phyloP scores from a whole-genome alignment of 129 eudicot genomes.

The Flaveria trinervia region DNA sequence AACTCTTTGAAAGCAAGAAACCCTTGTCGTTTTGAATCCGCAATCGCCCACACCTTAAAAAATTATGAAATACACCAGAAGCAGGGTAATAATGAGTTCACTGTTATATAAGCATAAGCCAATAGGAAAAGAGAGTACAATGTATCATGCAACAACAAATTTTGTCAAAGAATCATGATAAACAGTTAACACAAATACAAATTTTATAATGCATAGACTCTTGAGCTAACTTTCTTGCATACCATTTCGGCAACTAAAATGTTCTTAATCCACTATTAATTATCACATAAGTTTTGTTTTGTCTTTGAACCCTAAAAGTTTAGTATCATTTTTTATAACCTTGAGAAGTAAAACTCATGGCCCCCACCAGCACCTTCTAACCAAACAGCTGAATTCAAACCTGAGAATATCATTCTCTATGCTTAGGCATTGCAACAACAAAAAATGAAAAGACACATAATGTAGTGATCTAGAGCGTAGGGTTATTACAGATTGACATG shows the following conservation, averaged over 20 bases:
- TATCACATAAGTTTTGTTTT: not conserved
- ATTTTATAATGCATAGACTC: not conserved
- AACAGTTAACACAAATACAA: not conserved
- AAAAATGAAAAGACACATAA: no score
- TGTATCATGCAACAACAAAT: not conserved
- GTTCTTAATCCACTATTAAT: not conserved
- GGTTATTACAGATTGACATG: not conserved
- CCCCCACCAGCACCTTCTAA: not conserved
- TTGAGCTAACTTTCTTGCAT: constrained; percentile 4
- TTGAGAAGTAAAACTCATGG: not conserved
- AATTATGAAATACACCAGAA: not conserved
- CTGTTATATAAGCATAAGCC: not conserved
- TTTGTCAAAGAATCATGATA: not conserved
- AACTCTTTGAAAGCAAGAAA: constrained; percentile 81
- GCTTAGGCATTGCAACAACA: no score
- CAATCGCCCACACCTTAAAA: constrained; percentile 86
- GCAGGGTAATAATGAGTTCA: not conserved
- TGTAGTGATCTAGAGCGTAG: no score
- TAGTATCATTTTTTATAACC: not conserved
- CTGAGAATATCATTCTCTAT: no score
- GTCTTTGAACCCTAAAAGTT: not conserved
- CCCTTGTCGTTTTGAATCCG: constrained; percentile 90
- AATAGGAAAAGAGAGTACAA: not conserved
- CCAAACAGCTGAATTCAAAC: not conserved
- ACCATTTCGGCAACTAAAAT: not conserved